Base-by-base conservation (phyloP, 176 grass and related monocot species). In the Oryza punctata region DNA sequence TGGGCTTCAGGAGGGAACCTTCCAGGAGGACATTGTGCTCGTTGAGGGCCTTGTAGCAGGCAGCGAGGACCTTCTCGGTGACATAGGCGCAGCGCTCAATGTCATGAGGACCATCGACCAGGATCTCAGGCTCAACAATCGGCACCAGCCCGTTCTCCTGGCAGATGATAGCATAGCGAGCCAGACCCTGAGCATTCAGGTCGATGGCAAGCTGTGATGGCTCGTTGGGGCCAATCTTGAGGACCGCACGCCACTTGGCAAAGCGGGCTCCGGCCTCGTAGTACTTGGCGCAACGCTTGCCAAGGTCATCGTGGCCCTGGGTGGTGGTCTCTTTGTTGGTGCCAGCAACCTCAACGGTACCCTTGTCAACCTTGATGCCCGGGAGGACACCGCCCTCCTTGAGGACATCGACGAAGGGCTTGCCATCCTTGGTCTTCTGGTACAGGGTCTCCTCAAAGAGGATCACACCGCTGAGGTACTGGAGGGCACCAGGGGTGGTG, bases 401-500 rank as follows among this genome's bases (percentile, higher is more conserved):
- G 35, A 96, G 75, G 27, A 96, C 89, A 75, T 96, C 89, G 0
- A 96, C 94, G 1, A 96, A 96, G 15, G 88, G 91, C 91, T 91
- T 96, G 69, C 94, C 94, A 37, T 89, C 91, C 86, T 93, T 91
- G 44, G 94, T 91, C 88, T 93, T 96, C 88, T 96, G 94, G 86
- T 96, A 96, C 3, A 96, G 91, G 70, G 94, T 96, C 91, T 96
- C 94, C 91, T 96, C 94, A 0, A 96, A 96, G 77, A 96, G 91
- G 81, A 96, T 96, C 68, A 87, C 79, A 69, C 94, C 94, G 0
- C 91, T 93, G 18, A 93, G 59, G 88, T 80, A 83, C 70, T 87
- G 86, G 77, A 93, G 90, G 50, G 86, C 72, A 29, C 94, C 91
- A 65, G 94, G 94, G 63, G 86, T 80, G 83, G 86, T 87, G 91